Evolutionary conservation across 441 rosid genomes (phyloP), one percentile per base, ranked within the genome.

Genomic region (Geranium incanum): DNA sequence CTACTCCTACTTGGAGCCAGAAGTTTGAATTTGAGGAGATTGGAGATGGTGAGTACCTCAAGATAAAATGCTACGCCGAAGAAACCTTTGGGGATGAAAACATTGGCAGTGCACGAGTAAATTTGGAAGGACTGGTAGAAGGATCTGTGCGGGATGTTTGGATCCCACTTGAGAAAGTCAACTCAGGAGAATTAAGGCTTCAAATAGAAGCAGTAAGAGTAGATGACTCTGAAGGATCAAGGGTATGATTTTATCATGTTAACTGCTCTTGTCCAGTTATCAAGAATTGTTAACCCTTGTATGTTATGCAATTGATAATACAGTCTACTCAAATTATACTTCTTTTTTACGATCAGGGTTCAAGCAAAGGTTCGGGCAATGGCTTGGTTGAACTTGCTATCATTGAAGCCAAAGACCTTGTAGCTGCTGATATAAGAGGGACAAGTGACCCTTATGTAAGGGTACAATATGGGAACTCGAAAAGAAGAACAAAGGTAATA

Each of bases 371-470:
- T 73, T 70, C 85, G 16, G 68, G 75, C 79, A 82, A 86, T 76
- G 95, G 99, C 37, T 90, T 86, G 92, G 80, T 94, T 65, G 99
- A 90, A 85, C 87, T 94, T 78, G 88, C 88, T 74, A 87, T 94
- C 67, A 72, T 94, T 39, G 97, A 94, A 80, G 99, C 89, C 0
- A 89, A 76, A 77, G 99, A 94, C 70, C 95, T 94, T 50, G 74
- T 89, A 64, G 99, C 94, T 6, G 99, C 97, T 6, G 99, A 94
- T 87, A 83, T 94, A 74, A 80, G 97, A 77, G 99, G 99, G 72
- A 94, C 99, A 16, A 94, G 99, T 69, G 99, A 94, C 82, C 99
- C 99, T 74, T 94, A 89, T 52, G 99, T 94, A 59, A 86, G 92
- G 74, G 96, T 94, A 77, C 97, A 92, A 0, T 94, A 90, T 72